Conservation (phyloP, 495 filamentous ascomycete species). For the Xylaria venustula region DNA sequence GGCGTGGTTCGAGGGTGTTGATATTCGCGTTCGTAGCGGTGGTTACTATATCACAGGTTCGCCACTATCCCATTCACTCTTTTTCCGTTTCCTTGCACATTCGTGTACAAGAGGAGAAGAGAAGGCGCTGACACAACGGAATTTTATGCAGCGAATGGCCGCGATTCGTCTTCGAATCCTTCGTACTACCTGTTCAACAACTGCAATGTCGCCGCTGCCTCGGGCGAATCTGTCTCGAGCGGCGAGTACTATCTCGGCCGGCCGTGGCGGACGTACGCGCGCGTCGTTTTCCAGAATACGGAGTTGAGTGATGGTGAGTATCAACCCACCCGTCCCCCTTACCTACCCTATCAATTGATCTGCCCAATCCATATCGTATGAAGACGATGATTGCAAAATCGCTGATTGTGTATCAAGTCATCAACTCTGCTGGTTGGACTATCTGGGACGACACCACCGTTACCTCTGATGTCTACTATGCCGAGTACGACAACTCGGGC, state of each 20-base stretch:
- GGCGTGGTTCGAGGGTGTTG: constrained; percentile 61
- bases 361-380: not conserved
- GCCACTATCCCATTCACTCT: not conserved
- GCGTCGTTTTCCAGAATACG: constrained; percentile 62
- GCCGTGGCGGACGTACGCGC: constrained; percentile 62
- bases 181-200: constrained; percentile 66
- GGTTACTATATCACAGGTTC: constrained; percentile 50
- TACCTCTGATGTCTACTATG: constrained; percentile 55
- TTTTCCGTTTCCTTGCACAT: not conserved
- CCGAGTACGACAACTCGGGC: constrained; percentile 61
- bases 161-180: constrained; percentile 45
- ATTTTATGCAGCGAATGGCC: constrained; percentile 51
- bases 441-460: constrained; percentile 52
- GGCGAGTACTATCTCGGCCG: constrained; percentile 63
- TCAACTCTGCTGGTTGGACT: constrained; percentile 63
- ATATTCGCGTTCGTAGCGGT: constrained; percentile 53
- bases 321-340: not conserved
- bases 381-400: too few relatives aligned
- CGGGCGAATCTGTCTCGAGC: constrained; percentile 43
- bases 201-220: constrained; percentile 44
- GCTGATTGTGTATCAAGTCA: constrained; percentile 32
- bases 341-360: not conserved
- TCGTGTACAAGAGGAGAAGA: too few relatives aligned
- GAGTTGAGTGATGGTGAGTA: constrained; percentile 34
- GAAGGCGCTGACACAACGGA: not conserved